These are phyloP conservation scores for Pseudozyma hubeiensis DNA, from an alignment of 1,284 basidiomycete genomes.

Conservation along the genomic window DNA sequence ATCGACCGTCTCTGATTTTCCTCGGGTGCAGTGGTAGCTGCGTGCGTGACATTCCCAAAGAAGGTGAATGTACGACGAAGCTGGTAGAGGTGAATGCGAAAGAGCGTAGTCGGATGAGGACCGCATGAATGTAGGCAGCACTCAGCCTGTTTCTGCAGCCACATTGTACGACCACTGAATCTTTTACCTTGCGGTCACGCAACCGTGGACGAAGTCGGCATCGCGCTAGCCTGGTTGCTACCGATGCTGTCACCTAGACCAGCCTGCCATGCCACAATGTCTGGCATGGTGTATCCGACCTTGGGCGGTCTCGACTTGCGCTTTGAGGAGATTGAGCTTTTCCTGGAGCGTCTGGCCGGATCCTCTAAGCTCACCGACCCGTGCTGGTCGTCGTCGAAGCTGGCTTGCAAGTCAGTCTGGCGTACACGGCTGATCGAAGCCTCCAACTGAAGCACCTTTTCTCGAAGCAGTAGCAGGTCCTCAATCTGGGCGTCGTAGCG, in stretches of 20 bases:
- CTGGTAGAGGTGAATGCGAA: too few relatives aligned
- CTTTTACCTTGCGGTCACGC: too few relatives aligned
- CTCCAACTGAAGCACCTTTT: conserved; percentile 15
- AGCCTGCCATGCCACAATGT: conserved; percentile 41
- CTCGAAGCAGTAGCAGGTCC: conserved; percentile 23
- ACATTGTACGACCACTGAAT: too few relatives aligned
- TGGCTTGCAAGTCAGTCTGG: not conserved
- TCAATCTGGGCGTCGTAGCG: conserved; percentile 28
- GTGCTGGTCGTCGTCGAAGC: not conserved
- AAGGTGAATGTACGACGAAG: too few relatives aligned
- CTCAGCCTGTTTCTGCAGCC: too few relatives aligned
- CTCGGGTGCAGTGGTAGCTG: too few relatives aligned
- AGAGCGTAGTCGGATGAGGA: too few relatives aligned
- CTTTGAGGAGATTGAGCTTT: conserved; percentile 4
- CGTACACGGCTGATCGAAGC: conserved; percentile 2
- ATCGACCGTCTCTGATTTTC: conserved; percentile 6
- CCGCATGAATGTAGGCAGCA: too few relatives aligned
- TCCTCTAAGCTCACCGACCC: not conserved
- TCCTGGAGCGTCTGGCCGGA: not conserved
- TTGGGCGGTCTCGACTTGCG: conserved; percentile 16
- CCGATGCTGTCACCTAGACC: conserved; percentile 12
- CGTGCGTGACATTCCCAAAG: too few relatives aligned
- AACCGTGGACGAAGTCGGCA: too few relatives aligned
- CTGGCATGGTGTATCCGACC: conserved; percentile 30
- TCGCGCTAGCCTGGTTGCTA: too few relatives aligned